Percentiles rank a stretch among this genome's conserved stretches.
Evolutionary conservation across 2,329 filamentous ascomycete species (phyloP).

Genomic region (Trichophyton schoenleinii): DNA sequence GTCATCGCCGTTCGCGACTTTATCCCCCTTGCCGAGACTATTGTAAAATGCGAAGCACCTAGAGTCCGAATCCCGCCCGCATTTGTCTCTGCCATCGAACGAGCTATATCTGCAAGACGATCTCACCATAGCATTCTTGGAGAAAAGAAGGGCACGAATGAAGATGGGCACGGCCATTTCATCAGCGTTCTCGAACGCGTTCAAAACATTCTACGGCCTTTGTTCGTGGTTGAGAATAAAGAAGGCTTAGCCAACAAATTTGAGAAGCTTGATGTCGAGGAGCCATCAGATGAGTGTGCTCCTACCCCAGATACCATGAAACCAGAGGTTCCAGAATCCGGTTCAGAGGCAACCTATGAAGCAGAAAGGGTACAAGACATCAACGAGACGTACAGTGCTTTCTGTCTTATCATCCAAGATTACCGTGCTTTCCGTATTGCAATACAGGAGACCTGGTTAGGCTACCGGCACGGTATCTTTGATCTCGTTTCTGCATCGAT

Average conservation of each 20-base stretch:
- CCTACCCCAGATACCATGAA: constrained; percentile 20
- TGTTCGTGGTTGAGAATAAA: neutral
- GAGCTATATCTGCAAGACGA: constrained; percentile 9
- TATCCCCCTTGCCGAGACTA: constrained; percentile 8
- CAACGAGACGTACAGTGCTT: constrained; percentile 13
- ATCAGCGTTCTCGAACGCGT: constrained; percentile 8
- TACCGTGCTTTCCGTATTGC: constrained; percentile 13
- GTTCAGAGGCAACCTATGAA: constrained; percentile 19
- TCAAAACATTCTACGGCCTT: constrained; percentile 7
- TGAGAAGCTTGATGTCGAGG: constrained; percentile 25
- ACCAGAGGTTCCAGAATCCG: neutral
- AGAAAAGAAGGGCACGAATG: constrained; percentile 2
- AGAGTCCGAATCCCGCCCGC: constrained; percentile 6
- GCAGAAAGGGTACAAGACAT: constrained; percentile 23
- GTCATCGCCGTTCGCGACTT: constrained; percentile 12
- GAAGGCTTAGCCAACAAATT: constrained; percentile 23
- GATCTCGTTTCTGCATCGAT: constrained; percentile 19
- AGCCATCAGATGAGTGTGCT: constrained; percentile 29
- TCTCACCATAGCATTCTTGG: neutral
- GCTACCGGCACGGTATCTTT: constrained; percentile 13
- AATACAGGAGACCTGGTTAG: constrained; percentile 15
- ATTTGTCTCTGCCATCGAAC: constrained; percentile 5
- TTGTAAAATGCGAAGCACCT: constrained; percentile 6
- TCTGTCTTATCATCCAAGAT: constrained; percentile 17
- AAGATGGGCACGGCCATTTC: constrained; percentile 13